Percentiles rank a stretch among this genome's conserved stretches.
These are phyloP conservation scores for Leishmania aethiopica DNA, from an alignment of 208 protist genomes.

Conservation along the genomic window DNA sequence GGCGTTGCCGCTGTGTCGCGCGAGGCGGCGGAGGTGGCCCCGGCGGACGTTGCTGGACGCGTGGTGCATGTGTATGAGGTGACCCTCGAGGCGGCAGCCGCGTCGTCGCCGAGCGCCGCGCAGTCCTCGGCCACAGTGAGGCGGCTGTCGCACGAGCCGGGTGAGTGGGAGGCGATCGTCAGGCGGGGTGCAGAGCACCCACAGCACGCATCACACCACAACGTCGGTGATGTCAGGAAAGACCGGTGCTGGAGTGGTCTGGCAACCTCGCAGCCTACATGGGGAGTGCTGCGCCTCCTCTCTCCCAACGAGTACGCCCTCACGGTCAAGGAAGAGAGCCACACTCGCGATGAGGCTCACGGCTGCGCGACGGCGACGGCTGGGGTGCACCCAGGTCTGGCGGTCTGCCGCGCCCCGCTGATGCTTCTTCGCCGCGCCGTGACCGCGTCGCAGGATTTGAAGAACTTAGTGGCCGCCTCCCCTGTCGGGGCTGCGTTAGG, in stretches of 20 bases:
- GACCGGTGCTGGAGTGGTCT: neutral
- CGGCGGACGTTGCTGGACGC: conserved; percentile 17
- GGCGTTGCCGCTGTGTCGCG: neutral
- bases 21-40: neutral
- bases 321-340: neutral
- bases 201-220: neutral
- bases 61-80: conserved; percentile 30
- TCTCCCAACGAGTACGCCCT: neutral
- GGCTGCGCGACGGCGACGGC: neutral
- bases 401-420: conserved; percentile 37
- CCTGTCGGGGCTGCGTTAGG: conserved; percentile 52
- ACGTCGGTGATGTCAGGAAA: neutral
- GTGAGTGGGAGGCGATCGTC: conserved; percentile 12
- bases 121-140: conserved; percentile 6
- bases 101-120: neutral
- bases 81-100: neutral
- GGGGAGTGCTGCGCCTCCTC: neutral
- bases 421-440: conserved; percentile 48
- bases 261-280: neutral
- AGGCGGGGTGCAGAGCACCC: neutral
- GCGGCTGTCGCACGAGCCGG: conserved; percentile 4
- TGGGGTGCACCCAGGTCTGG: neutral
- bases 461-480: conserved; percentile 64
- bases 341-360: neutral
- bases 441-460: conserved; percentile 54